phyloP scores from a whole-genome alignment of 2,329 filamentous ascomycete genomes.

The Fusarium caatingaense region DNA sequence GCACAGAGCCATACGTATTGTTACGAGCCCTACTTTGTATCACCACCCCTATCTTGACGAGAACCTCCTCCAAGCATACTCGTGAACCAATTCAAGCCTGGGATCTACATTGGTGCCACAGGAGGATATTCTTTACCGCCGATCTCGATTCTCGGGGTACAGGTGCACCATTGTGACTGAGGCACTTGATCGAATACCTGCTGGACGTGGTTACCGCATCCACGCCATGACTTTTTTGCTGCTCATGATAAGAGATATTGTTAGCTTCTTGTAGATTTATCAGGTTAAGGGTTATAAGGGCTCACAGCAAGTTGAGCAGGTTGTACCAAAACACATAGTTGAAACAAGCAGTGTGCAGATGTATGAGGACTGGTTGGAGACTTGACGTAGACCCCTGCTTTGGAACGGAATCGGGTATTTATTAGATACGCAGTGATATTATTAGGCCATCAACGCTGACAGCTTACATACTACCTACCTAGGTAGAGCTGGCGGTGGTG shows the following conservation, averaged over 20 bases:
- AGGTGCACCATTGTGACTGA: conserved; percentile 61
- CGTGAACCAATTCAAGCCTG: conserved; percentile 55
- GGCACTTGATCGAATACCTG: conserved; percentile 57
- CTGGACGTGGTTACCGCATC: conserved; percentile 61
- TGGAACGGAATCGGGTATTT: background rate
- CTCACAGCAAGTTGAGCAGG: conserved; percentile 58
- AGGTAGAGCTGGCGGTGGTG: background rate
- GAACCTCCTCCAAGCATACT: conserved; percentile 39
- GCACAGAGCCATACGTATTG: background rate
- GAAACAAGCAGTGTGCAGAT: background rate
- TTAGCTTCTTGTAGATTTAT: background rate
- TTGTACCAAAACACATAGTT: conserved; percentile 56
- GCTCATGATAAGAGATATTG: background rate
- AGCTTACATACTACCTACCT: background rate
- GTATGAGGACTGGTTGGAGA: background rate
- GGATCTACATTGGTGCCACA: conserved; percentile 53
- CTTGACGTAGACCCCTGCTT: background rate
- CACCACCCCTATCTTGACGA: background rate
- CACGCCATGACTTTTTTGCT: conserved; percentile 63
- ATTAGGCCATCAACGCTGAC: background rate
- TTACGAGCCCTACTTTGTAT: conserved; percentile 41
- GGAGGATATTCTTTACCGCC: conserved; percentile 60
- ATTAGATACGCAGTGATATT: background rate
- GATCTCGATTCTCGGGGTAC: conserved; percentile 57
- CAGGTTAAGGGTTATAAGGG: background rate